phyloP scores from a whole-genome alignment of 1,139 yeast species.

The Yamadazyma triangularis region DNA sequence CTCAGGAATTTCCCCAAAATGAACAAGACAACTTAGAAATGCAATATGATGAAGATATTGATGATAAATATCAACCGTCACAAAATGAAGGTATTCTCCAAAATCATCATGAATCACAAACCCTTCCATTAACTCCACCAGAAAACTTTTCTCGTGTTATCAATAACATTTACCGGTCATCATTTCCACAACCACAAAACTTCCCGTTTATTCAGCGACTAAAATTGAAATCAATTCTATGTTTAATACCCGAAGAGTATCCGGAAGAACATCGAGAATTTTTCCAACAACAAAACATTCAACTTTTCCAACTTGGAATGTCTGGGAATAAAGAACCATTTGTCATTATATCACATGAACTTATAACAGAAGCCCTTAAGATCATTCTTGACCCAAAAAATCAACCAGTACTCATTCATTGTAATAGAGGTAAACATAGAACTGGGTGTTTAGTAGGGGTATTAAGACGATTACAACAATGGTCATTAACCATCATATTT shows the following conservation, averaged over 20 bases:
- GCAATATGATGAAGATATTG: constrained; percentile 39
- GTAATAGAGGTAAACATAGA: constrained; percentile 94
- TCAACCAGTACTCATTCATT: constrained; percentile 89
- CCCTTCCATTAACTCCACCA: constrained; percentile 67
- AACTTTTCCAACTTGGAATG: constrained; percentile 83
- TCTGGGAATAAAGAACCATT: constrained; percentile 96
- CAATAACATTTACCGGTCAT: constrained; percentile 75
- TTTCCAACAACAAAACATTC: constrained; percentile 54
- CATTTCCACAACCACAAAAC: constrained; percentile 84
- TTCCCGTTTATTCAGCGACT: constrained; percentile 63
- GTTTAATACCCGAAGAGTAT: constrained; percentile 87
- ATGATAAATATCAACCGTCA: constrained; percentile 37
- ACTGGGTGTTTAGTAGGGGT: constrained; percentile 97
- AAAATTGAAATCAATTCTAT: constrained; percentile 67
- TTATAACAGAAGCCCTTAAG: constrained; percentile 76
- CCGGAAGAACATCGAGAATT: constrained; percentile 73
- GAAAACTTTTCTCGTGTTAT: constrained; percentile 88
- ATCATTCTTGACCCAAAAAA: constrained; percentile 78
- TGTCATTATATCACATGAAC: constrained; percentile 74
- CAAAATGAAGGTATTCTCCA: constrained; percentile 15
- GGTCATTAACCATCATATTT: constrained; percentile 91
- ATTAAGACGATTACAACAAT: constrained; percentile 76
- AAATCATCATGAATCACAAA: constrained; percentile 10
- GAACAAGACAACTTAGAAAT: constrained; percentile 10
- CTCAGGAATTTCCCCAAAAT: constrained; percentile 16